Evolutionary conservation across 257 asterid species (phyloP).

Genomic region (Paraleonurus japonicus): DNA sequence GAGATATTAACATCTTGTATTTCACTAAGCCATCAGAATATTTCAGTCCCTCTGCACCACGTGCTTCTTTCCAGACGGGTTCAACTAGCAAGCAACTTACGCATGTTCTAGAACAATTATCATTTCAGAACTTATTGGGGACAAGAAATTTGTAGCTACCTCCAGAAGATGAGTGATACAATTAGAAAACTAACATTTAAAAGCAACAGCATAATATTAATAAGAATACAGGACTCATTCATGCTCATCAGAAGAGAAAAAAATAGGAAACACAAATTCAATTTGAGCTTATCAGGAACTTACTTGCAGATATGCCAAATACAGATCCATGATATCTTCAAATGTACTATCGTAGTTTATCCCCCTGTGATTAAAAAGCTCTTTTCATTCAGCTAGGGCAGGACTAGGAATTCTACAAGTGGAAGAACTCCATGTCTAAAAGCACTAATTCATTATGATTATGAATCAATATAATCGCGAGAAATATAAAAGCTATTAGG

Average conservation of each 20-base stretch:
- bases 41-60: conserved; percentile 4
- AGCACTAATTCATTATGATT: conserved; percentile 4
- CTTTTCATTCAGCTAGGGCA: conserved; percentile 23
- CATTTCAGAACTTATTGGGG: background rate
- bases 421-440: background rate
- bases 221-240: conserved; percentile 1
- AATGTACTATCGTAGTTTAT: conserved; percentile 54
- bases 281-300: conserved; percentile 30
- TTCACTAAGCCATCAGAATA: conserved; percentile 5
- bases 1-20: background rate
- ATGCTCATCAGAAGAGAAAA: background rate
- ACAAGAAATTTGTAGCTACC: background rate
- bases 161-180: background rate
- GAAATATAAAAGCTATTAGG: conserved; percentile 5
- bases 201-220: conserved; percentile 5
- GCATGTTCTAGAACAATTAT: conserved; percentile 6
- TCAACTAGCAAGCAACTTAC: background rate
- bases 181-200: background rate
- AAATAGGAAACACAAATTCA: background rate
- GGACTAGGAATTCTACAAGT: conserved; percentile 10
- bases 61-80: background rate
- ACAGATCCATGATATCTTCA: conserved; percentile 86
- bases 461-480: background rate
- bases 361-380: conserved; percentile 43
- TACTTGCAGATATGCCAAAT: conserved; percentile 89